Percentiles rank a stretch among this genome's conserved stretches.
Conservation (phyloP, 495 filamentous ascomycete species). For the Aspergillus haitiensis region DNA sequence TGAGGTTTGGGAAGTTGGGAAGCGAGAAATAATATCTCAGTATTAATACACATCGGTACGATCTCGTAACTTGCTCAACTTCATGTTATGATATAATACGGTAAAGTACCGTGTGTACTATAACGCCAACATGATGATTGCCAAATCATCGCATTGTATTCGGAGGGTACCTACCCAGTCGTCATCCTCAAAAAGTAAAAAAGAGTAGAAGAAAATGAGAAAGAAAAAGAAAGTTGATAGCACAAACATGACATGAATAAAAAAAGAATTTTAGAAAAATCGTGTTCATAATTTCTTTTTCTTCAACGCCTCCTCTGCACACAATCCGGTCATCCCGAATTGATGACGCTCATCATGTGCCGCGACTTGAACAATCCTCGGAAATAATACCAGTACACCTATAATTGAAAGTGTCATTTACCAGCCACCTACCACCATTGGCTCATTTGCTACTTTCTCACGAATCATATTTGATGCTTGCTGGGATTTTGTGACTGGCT, state of each 20-base stretch:
- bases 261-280: no score
- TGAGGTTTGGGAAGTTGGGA: neutral
- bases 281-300: conserved; percentile 5
- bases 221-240: neutral
- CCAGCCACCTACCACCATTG: conserved; percentile 21
- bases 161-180: neutral
- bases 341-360: conserved; percentile 29
- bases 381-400: conserved; percentile 16
- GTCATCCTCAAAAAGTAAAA: neutral
- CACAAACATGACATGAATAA: neutral
- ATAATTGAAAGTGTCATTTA: conserved; percentile 13
- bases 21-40: neutral
- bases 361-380: conserved; percentile 17
- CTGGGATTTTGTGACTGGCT: conserved; percentile 20
- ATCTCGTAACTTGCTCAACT: neutral
- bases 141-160: conserved; percentile 8
- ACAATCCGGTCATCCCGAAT: conserved; percentile 30
- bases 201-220: neutral
- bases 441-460: conserved; percentile 12
- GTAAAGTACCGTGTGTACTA: conserved; percentile 9
- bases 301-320: conserved; percentile 2
- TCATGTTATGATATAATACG: conserved; percentile 5
- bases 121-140: neutral
- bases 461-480: conserved; percentile 22
- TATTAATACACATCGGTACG: neutral